These are phyloP conservation scores for Takashimella koratensis DNA, from an alignment of 1,284 basidiomycete genomes.

Conservation along the genomic window DNA sequence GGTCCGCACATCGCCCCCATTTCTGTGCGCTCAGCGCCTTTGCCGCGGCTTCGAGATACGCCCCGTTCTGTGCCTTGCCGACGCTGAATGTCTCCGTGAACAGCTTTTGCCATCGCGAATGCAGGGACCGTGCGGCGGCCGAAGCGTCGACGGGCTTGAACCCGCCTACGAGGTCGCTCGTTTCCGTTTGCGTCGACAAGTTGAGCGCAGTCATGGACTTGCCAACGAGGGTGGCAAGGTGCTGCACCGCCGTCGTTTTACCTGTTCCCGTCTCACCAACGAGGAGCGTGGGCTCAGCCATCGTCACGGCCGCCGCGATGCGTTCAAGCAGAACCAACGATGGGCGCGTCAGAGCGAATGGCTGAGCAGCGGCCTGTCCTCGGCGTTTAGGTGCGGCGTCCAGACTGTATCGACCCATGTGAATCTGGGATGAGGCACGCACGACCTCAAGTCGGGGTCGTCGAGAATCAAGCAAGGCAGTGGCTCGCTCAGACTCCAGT, in stretches of 20 bases:
- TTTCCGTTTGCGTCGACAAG: constrained; percentile 94
- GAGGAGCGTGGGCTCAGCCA: constrained; percentile 80
- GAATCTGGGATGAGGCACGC: constrained; percentile 52
- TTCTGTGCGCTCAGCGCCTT: constrained; percentile 77
- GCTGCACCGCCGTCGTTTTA: constrained; percentile 89
- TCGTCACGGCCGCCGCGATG: constrained; percentile 68
- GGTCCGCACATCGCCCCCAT: constrained; percentile 77
- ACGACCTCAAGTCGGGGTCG: constrained; percentile 66
- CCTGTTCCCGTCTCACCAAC: constrained; percentile 99
- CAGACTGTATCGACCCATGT: constrained; percentile 36
- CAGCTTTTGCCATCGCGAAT: constrained; percentile 73
- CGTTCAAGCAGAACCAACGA: constrained; percentile 77
- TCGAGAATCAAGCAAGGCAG: constrained; percentile 59
- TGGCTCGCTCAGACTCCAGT: constrained; percentile 60
- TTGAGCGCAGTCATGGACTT: constrained; percentile 84
- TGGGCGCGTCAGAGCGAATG: constrained; percentile 88
- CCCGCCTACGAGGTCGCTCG: constrained; percentile 88
- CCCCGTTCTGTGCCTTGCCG: constrained; percentile 70
- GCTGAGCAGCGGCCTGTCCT: constrained; percentile 39
- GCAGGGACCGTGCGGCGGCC: constrained; percentile 69
- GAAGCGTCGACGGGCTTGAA: constrained; percentile 91
- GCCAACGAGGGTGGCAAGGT: constrained; percentile 76
- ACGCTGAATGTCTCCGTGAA: constrained; percentile 87
- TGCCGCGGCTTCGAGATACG: constrained; percentile 77
- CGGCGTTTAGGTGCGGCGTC: constrained; percentile 11